Conservation (phyloP, 2,329 filamentous ascomycete genomes). For the Talaromyces amestolkiae region DNA sequence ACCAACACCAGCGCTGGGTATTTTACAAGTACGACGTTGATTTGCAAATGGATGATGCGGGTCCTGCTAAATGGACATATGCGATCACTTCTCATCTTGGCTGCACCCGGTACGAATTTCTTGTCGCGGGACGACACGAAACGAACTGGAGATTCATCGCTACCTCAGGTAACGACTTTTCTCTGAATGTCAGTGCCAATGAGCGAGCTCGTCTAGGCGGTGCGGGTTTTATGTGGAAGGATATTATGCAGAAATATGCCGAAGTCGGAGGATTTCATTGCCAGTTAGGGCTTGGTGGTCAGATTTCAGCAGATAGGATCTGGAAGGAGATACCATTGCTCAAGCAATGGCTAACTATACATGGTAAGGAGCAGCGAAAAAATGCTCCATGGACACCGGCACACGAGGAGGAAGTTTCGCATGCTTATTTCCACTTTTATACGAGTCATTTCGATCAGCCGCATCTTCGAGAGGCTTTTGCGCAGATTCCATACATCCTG, state of each 20-base stretch:
- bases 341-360: conserved; percentile 92
- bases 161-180: conserved; percentile 95
- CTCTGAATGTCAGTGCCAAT: conserved; percentile 77
- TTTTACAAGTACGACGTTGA: conserved; percentile 96
- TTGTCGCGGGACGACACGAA: conserved; percentile 86
- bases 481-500: conserved; percentile 90
- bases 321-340: conserved; percentile 95
- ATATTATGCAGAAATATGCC: conserved; percentile 93
- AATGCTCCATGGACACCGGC: conserved; percentile 88
- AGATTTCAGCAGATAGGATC: conserved; percentile 90
- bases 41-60: conserved; percentile 78
- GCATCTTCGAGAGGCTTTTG: conserved; percentile 89
- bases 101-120: conserved; percentile 96
- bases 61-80: conserved; percentile 88
- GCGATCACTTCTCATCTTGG: conserved; percentile 95
- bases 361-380: conserved; percentile 88
- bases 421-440: conserved; percentile 99
- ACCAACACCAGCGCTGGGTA: conserved; percentile 86
- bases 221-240: conserved; percentile 97
- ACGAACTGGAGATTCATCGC: conserved; percentile 94
- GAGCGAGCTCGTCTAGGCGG: conserved; percentile 85
- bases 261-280: conserved; percentile 95
- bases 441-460: conserved; percentile 98
- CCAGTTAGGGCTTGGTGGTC: conserved; percentile 86
- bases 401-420: conserved; percentile 90